These are phyloP conservation scores for Agrocybe chaxingu DNA, from an alignment of 768 basidiomycete species.

Conservation along the genomic window DNA sequence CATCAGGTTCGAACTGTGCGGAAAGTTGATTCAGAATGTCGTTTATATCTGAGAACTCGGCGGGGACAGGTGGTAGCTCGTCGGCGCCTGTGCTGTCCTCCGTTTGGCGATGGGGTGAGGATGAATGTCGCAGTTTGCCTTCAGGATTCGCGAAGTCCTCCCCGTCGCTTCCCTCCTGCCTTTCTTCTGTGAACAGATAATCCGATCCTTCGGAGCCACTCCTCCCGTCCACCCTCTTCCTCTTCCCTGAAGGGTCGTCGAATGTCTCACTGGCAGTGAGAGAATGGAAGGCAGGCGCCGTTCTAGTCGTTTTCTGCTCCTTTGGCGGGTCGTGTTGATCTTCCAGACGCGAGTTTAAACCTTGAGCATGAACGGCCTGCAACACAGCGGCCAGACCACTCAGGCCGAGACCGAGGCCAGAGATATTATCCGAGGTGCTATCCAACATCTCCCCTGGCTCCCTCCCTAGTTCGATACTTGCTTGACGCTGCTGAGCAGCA, in stretches of 20 bases:
- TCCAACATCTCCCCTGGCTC: constrained; percentile 26
- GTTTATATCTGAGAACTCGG: constrained; percentile 68
- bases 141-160: constrained; percentile 32
- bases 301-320: constrained; percentile 55
- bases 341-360: constrained; percentile 41
- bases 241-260: constrained; percentile 25
- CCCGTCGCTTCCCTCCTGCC: constrained; percentile 39
- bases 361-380: constrained; percentile 70
- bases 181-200: constrained; percentile 49
- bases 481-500: constrained; percentile 66
- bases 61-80: constrained; percentile 46
- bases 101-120: constrained; percentile 31
- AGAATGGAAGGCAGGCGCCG: constrained; percentile 76
- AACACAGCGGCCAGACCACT: constrained; percentile 74
- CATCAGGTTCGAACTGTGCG: constrained; percentile 61
- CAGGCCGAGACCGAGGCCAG: constrained; percentile 53
- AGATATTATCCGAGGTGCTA: constrained; percentile 26
- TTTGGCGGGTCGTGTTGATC: constrained; percentile 37
- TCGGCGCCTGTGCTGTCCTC: constrained; percentile 30
- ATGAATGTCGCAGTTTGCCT: constrained; percentile 23
- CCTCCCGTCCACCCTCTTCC: constrained; percentile 32
- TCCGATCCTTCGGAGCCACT: constrained; percentile 49
- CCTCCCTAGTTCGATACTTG: constrained; percentile 35
- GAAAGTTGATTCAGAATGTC: constrained; percentile 77
- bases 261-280: constrained; percentile 56